A percentile compares a stretch with the other conserved stretches of the same genome.
These are phyloP conservation scores for Dorcoceras hygrometricum DNA, from an alignment of 257 asterid species.

Conservation along the genomic window DNA sequence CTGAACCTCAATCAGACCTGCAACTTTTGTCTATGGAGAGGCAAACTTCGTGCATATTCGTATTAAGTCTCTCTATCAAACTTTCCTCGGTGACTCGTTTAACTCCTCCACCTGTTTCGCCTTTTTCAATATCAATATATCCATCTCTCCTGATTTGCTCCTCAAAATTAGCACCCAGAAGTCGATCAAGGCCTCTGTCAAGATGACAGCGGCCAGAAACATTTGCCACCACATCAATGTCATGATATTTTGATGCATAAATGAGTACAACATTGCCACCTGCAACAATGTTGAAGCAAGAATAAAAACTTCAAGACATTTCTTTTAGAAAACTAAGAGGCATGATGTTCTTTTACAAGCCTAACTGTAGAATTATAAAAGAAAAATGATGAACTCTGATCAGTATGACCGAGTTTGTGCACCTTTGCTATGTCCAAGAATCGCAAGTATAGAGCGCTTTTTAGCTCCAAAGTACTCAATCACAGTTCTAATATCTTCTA, in stretches of 20 bases:
- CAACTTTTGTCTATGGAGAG: slow-evolving; percentile 39
- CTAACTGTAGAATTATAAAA: too few relatives aligned
- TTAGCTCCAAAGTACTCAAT: slow-evolving; percentile 31
- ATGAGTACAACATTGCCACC: slow-evolving; percentile 48
- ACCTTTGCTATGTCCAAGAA: slow-evolving; percentile 60
- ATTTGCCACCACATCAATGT: slow-evolving; percentile 37
- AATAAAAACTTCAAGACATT: too few relatives aligned
- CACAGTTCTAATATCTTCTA: slow-evolving; percentile 45
- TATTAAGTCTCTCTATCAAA: slow-evolving; percentile 43
- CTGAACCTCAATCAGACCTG: slow-evolving; percentile 31
- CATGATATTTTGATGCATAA: slow-evolving; percentile 50
- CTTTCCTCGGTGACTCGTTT: slow-evolving; percentile 47
- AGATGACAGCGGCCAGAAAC: slow-evolving; percentile 49
- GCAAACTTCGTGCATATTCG: slow-evolving; percentile 50
- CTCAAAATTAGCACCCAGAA: slow-evolving; percentile 33
- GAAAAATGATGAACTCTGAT: too few relatives aligned
- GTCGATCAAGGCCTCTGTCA: slow-evolving; percentile 41
- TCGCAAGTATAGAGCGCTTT: slow-evolving; percentile 35
- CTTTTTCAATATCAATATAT: slow-evolving; percentile 29
- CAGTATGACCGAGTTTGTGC: slow-evolving; percentile 3
- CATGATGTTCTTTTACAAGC: too few relatives aligned
- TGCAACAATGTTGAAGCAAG: slow-evolving; percentile 20
- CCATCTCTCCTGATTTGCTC: slow-evolving; percentile 39
- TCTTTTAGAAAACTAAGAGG: too few relatives aligned
- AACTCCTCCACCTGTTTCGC: slow-evolving; percentile 37